Conservation (phyloP, 805 yeast genomes). For the Teunomyces atbi region DNA sequence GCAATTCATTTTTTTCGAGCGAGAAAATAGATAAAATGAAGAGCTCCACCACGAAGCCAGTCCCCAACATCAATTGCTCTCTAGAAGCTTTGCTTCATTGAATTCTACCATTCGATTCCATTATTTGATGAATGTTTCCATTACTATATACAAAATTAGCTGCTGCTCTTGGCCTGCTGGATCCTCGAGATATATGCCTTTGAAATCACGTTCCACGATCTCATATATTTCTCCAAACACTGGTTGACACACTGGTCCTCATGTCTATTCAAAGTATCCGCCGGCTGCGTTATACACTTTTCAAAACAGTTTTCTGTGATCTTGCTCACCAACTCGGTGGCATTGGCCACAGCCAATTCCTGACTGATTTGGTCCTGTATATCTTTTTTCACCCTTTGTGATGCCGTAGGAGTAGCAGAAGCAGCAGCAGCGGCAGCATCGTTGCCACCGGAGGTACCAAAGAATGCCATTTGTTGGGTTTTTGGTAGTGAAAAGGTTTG, state of each 20-base stretch:
- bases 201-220: constrained; percentile 85
- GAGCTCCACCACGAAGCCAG: no score
- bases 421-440: not conserved
- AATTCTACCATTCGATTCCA: not conserved
- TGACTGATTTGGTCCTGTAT: constrained; percentile 69
- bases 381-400: constrained; percentile 55
- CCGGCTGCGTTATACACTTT: constrained; percentile 68
- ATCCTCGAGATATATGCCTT: constrained; percentile 74
- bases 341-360: constrained; percentile 90
- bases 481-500: no score
- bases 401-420: constrained; percentile 9
- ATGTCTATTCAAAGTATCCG: constrained; percentile 41
- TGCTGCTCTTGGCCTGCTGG: constrained; percentile 40
- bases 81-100: not conserved
- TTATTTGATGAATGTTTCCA: not conserved
- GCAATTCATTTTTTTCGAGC: not conserved
- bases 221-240: constrained; percentile 85
- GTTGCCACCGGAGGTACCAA: constrained; percentile 12
- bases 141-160: not conserved
- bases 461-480: constrained; percentile 13
- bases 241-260: constrained; percentile 71
- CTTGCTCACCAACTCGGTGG: constrained; percentile 80
- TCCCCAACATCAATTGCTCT: no score
- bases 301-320: constrained; percentile 86
- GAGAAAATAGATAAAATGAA: not conserved